Base-by-base conservation (phyloP, 148 eudicot genomes). In the Diospyros lotus region DNA sequence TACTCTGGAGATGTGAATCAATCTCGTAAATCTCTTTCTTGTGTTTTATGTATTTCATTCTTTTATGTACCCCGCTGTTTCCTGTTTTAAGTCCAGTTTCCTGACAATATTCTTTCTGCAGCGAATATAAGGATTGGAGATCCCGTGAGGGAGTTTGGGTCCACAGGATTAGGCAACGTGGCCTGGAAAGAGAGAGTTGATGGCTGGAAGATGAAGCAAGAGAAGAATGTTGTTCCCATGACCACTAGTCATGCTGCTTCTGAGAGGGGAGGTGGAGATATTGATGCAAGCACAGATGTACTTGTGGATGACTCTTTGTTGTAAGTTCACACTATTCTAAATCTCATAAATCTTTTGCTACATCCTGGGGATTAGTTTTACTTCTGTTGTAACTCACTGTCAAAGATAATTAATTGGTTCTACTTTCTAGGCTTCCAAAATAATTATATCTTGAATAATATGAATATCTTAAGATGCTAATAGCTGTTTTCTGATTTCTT, bases 171-270 rank as follows among this genome's bases (percentile, higher is more conserved):
- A 53, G 89, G 92, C 40, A 88, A 82, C 70, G 87, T 88, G 66
- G 92, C 92, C 17, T 88, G 92, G 92, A 88, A 88, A 77, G 92
- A 88, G 58, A 82, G 89, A 81, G 87, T 88, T 82, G 89, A 88
- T 78, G 86, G 85, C 59, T 88, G 92, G 89, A 88, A 84, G 74
- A 84, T 82, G 81, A 86, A 84, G 80, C 92, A 89, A 72, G 88
- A 82, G 4, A 85, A 82, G 73, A 82, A 80, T 78, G 84, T 54
- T 40, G 82, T 76, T 77, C 90, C 87, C 68, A 82, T 82, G 85
- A 85, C 89, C 70, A 81, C 84, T 74, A 84, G 86, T 71, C 92
- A 83, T 64, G 89, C 92, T 65, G 86, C 90, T 74, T 89, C 94
- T 38, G 95, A 90, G 85, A 84, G 94, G 74, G 91, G 90, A 54